Base-by-base conservation (phyloP, 1,139 yeast genomes). In the Komagataea norvegica region DNA sequence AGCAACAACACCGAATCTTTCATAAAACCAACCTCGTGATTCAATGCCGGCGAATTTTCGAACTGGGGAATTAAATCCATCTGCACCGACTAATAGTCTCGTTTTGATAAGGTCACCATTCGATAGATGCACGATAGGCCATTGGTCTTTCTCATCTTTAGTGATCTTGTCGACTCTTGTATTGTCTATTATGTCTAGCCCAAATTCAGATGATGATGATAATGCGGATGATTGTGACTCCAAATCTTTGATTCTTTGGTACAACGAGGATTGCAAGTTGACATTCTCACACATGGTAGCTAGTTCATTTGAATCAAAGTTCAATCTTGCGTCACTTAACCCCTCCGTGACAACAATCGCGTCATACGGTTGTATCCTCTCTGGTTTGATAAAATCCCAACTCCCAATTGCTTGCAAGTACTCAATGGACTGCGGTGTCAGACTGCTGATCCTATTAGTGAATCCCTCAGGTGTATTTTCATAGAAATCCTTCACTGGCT, bases 41-140 rank as follows among this genome's bases (percentile, higher is more conserved):
- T 79, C 79, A 40, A 93, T 87, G 3, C 76, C 78, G 0, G 96
- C 83, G 56, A 74, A 89, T 46, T 74, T 70, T 32, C 97, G 72
- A 4, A 85, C 98, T 0, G 96, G 96, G 0, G 97, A 88, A 60
- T 89, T 87, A 57, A 79, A 87, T 1, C 99, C 99, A 59, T 91
- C 98, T 16, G 96, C 95, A 8, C 99, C 99, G 11, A 89, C 77
- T 25, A 91, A 67, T 18, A 91, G 67, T 43, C 96, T 68, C 0
- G 96, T 74, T 51, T 75, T 75, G 34, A 82, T 65, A 13, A 57
- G 50, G 13, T 73, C 72, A 2, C 96, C 96, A 44, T 76, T 73
- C 17, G 77, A 76, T 16, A 91, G 66, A 19, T 73, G 69, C 3
- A 91, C 78, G 6, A 79, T 59, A 1, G 97, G 97, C 95, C 96